phyloP scores from a whole-genome alignment of 371 early-diverging fungal genomes.

The Apophysomyces sp. region DNA sequence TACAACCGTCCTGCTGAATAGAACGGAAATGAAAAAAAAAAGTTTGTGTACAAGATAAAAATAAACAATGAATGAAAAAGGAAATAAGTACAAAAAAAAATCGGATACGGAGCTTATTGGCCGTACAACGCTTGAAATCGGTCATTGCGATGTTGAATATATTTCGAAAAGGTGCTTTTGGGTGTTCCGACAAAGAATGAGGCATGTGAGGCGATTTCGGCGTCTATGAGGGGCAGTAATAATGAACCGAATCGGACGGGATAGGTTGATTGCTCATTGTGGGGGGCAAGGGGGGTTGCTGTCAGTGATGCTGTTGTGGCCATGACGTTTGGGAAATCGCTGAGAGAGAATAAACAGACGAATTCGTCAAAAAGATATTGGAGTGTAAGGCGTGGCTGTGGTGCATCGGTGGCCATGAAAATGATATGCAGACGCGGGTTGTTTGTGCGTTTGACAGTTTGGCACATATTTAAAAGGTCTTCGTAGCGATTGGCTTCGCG shows the following conservation, averaged over 20 bases:
- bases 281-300: no score
- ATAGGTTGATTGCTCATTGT: background rate
- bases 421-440: conserved; percentile 38
- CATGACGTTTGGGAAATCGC: conserved; percentile 46
- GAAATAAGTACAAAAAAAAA: conserved; percentile 8
- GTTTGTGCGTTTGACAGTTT: background rate
- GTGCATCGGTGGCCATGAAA: conserved; percentile 60
- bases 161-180: conserved; percentile 46
- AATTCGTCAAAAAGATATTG: conserved; percentile 39
- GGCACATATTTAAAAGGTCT: background rate
- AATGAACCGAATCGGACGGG: conserved; percentile 9
- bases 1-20: background rate
- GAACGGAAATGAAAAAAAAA: background rate
- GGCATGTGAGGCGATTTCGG: conserved; percentile 42
- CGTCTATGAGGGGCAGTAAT: conserved; percentile 46
- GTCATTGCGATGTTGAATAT: conserved; percentile 31
- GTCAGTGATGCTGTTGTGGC: conserved; percentile 10
- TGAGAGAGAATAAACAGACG: conserved; percentile 52
- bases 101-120: background rate
- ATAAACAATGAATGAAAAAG: conserved; percentile 5
- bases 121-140: conserved; percentile 26
- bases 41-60: background rate
- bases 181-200: conserved; percentile 42
- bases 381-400: conserved; percentile 42
- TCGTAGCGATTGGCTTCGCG: background rate